Percentiles rank a stretch among this genome's conserved stretches.
phyloP scores from a whole-genome alignment of 148 eudicot genomes.

The Spergularia marina region DNA sequence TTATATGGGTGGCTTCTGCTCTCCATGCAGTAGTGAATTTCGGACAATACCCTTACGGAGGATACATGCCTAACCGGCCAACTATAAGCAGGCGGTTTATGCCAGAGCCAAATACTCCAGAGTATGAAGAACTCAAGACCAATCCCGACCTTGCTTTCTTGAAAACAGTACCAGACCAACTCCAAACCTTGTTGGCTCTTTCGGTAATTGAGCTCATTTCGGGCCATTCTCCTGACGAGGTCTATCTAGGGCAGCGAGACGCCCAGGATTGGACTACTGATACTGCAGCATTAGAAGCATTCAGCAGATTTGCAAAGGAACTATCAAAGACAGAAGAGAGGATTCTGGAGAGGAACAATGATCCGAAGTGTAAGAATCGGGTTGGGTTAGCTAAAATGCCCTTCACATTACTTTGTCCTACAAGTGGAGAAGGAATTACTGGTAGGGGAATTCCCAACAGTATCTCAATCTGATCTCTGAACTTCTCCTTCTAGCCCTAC shows the following conservation, averaged over 20 bases:
- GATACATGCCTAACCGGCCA: conserved; percentile 77
- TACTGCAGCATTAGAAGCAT: conserved; percentile 46
- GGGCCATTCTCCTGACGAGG: conserved; percentile 74
- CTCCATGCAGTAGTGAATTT: conserved; percentile 89
- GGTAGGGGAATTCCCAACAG: conserved; percentile 93
- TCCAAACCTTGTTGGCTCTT: conserved; percentile 60
- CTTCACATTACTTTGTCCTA: conserved; percentile 64
- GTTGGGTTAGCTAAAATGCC: conserved; percentile 69
- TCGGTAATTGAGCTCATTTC: conserved; percentile 80
- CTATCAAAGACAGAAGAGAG: conserved; percentile 46
- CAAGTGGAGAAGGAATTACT: conserved; percentile 66
- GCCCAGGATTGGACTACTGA: conserved; percentile 58
- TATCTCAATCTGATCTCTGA: conserved; percentile 45
- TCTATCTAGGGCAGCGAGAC: conserved; percentile 78
- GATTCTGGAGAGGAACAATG: conserved; percentile 45
- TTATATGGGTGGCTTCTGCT: conserved; percentile 90
- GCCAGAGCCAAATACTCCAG: conserved; percentile 61
- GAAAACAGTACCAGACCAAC: conserved; percentile 62
- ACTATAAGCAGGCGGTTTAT: conserved; percentile 66
- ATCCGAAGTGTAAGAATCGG: conserved; percentile 55
- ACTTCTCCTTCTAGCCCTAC: not conserved
- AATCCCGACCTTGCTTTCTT: conserved; percentile 52
- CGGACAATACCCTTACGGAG: conserved; percentile 88
- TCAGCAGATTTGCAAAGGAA: conserved; percentile 44
- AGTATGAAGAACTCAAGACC: conserved; percentile 52